A percentile compares a stretch with the other conserved stretches of the same genome.
Evolutionary conservation across 2,329 filamentous ascomycete species (phyloP).

Genomic region (Hypoxylon sp.): DNA sequence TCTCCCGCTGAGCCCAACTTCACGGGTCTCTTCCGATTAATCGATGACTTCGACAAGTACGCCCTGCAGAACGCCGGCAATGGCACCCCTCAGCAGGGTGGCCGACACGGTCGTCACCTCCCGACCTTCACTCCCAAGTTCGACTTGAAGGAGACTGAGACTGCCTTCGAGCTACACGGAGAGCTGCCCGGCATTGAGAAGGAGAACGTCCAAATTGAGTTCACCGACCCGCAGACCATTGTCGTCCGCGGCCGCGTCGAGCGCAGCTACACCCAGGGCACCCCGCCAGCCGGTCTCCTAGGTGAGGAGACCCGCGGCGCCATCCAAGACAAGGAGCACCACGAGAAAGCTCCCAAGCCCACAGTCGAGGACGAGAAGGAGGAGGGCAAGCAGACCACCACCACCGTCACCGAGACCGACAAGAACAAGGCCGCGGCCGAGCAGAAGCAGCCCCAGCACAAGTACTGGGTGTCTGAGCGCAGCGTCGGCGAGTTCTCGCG

Average conservation of each 20-base stretch:
- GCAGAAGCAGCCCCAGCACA: constrained; percentile 55
- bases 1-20: constrained; percentile 65
- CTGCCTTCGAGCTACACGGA: constrained; percentile 82
- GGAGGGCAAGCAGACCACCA: constrained; percentile 47
- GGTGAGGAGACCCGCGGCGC: constrained; percentile 54
- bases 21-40: constrained; percentile 74
- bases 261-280: constrained; percentile 71
- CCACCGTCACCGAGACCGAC: constrained; percentile 55
- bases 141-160: constrained; percentile 79
- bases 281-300: constrained; percentile 64
- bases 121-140: constrained; percentile 82
- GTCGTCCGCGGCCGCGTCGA: constrained; percentile 79
- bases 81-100: constrained; percentile 27
- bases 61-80: constrained; percentile 54
- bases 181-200: constrained; percentile 83
- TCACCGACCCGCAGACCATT: constrained; percentile 81
- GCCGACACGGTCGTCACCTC: constrained; percentile 50
- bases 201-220: constrained; percentile 82
- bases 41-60: constrained; percentile 75
- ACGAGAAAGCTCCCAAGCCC: constrained; percentile 66
- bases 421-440: constrained; percentile 50
- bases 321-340: constrained; percentile 52
- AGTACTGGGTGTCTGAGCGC: constrained; percentile 81
- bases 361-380: constrained; percentile 75
- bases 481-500: constrained; percentile 77